Evolutionary conservation across 352 stramenopile genomes (phyloP), one percentile per base, ranked within the genome.

Genomic region (Paralagenidium karlingii): DNA sequence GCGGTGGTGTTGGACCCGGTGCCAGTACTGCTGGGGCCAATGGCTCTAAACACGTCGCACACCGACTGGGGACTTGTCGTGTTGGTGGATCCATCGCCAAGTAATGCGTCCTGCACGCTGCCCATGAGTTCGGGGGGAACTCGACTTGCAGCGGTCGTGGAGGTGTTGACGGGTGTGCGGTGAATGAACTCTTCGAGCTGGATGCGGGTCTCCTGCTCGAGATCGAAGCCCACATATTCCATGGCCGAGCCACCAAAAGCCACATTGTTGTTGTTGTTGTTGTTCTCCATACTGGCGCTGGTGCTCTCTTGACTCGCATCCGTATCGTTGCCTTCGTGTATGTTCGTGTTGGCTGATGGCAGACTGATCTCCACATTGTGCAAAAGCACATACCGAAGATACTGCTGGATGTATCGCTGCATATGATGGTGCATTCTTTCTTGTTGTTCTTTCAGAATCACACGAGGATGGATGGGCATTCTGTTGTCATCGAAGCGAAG

Each of bases 61-160:
- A 89, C 73, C 6, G 65, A 83, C 55, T 89, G 76, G 15, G 76
- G 73, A 34, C 73, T 87, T 22, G 79, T 76, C 1, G 60, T 61
- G 28, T 51, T 68, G 28, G 41, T 60, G 0, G 54, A 67, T n/a
- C n/a, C n/a, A n/a, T n/a, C n/a, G n/a, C n/a, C n/a, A 36, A 86
- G 57, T 8, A 86, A 43, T 27, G 81, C 40, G n/a, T 85, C 63
- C 49, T 83, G 64, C 22, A 83, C 68, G 18, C 58, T 79, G 25
- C 62, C 60, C 22, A 57, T 64, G 15, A 65, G 49, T 15, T 63
- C 59, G 9, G 45, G 50, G 2, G 52, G 53, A 3, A 63, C 55
- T n/a, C 55, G 55, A 28, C 53, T 63, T 32, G 44, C 49, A n/a
- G n/a, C n/a, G 12, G 82, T 51, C 2, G 60, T 67, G 1, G 67